phyloP scores from a whole-genome alignment of 2,329 filamentous ascomycete species.

The Thielaviopsis musarum region DNA sequence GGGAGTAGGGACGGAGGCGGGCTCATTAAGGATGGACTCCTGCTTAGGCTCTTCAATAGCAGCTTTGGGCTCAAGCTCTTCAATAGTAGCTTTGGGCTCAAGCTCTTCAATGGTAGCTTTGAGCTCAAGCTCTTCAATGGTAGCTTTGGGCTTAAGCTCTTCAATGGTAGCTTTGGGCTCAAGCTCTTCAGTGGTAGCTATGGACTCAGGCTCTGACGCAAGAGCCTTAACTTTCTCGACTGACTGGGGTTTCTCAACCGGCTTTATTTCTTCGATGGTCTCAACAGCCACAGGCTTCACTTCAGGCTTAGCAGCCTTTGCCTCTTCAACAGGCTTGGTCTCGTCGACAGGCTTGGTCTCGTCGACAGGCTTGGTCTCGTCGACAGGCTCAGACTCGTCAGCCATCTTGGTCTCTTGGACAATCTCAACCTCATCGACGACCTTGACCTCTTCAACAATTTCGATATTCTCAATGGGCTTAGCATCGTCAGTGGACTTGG shows the following conservation, averaged over 20 bases:
- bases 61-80: background rate
- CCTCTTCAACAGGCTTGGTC: background rate
- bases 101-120: background rate
- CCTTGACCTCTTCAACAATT: background rate
- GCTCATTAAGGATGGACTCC: background rate
- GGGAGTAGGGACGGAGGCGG: background rate
- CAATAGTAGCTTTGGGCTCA: background rate
- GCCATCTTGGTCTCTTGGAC: background rate
- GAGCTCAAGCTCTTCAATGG: background rate
- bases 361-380: background rate
- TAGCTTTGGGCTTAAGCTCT: background rate
- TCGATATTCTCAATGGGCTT: background rate
- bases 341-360: background rate
- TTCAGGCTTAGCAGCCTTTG: background rate
- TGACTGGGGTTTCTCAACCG: background rate
- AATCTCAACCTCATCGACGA: background rate
- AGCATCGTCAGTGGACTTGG: background rate
- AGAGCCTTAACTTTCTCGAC: background rate
- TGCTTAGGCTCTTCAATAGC: background rate
- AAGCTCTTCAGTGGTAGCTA: background rate
- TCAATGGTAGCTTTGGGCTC: background rate
- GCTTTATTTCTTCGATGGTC: background rate
- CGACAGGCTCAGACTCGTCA: background rate
- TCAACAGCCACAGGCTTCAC: background rate
- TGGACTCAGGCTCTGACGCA: background rate